phyloP scores from a whole-genome alignment of 179 eudicot genomes.

The Pouteria campechiana region DNA sequence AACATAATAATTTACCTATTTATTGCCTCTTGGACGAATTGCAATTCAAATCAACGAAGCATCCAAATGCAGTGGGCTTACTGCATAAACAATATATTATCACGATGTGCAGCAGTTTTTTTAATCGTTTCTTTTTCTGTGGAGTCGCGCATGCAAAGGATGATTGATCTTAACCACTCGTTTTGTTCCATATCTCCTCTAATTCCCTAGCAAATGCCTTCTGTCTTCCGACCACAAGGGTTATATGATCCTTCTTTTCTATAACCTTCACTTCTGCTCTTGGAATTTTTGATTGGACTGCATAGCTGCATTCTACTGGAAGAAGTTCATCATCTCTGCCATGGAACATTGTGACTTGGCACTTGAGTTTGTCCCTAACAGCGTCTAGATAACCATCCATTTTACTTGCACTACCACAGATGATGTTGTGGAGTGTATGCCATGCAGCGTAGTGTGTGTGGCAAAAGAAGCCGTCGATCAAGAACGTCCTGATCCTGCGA shows the following conservation, averaged over 20 bases:
- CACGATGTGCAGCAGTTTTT: too few relatives aligned
- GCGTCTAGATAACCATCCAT: constrained; percentile 56
- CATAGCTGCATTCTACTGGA: constrained; percentile 73
- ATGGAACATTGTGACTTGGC: constrained; percentile 48
- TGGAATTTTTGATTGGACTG: constrained; percentile 46
- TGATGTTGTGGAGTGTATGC: constrained; percentile 93
- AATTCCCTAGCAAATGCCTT: constrained; percentile 69
- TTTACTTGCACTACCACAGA: constrained; percentile 72
- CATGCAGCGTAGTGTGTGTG: constrained; percentile 94
- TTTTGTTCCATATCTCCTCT: constrained; percentile 68
- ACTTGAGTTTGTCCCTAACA: constrained; percentile 34
- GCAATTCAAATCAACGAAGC: too few relatives aligned
- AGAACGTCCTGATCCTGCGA: constrained; percentile 62
- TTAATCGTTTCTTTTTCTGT: too few relatives aligned
- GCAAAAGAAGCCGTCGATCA: constrained; percentile 68
- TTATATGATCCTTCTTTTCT: constrained; percentile 73
- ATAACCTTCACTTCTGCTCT: constrained; percentile 60
- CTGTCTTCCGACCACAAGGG: constrained; percentile 78
- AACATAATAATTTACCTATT: too few relatives aligned
- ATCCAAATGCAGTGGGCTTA: too few relatives aligned
- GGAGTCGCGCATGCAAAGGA: too few relatives aligned
- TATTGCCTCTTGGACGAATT: too few relatives aligned
- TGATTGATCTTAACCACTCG: too few relatives aligned
- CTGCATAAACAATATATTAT: too few relatives aligned
- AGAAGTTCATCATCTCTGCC: constrained; percentile 77